These are phyloP conservation scores for Leonotis leonurus DNA, from an alignment of 257 asterid species.

Conservation along the genomic window DNA sequence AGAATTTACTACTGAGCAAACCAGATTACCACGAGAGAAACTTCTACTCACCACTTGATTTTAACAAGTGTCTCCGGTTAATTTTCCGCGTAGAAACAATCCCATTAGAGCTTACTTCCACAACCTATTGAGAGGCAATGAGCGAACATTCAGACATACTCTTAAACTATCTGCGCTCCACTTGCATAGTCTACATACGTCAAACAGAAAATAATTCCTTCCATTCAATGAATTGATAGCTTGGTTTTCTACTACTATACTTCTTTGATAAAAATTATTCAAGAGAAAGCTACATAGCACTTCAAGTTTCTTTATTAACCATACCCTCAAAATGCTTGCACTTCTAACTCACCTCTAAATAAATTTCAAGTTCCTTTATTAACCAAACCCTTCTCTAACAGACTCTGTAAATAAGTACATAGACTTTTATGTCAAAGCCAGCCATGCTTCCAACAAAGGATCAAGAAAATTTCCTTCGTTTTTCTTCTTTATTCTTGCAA, in stretches of 20 bases:
- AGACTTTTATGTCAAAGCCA: too few species aligned
- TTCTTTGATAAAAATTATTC: not conserved
- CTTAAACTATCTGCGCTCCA: not conserved
- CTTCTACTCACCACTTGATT: constrained; percentile 74
- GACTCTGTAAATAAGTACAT: too few species aligned
- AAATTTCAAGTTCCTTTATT: too few species aligned
- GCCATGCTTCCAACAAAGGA: too few species aligned
- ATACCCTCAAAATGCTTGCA: too few species aligned
- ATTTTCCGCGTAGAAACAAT: constrained; percentile 82
- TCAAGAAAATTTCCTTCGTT: too few species aligned
- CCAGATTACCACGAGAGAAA: not conserved
- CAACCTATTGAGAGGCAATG: constrained; percentile 52
- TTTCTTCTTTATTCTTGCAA: too few species aligned
- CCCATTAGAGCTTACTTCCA: constrained; percentile 79
- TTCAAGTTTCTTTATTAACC: not conserved
- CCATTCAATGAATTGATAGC: not conserved
- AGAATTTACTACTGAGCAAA: not conserved
- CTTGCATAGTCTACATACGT: not conserved
- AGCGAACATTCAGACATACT: constrained; percentile 6
- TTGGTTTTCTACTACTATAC: not conserved
- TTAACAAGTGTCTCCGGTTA: constrained; percentile 69
- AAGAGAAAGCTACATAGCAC: not conserved
- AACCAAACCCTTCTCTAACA: too few species aligned
- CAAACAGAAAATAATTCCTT: constrained; percentile 9
- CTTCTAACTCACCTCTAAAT: too few species aligned